These are phyloP conservation scores for Collybiopsis luxurians DNA, from an alignment of 768 basidiomycete genomes.

Conservation along the genomic window DNA sequence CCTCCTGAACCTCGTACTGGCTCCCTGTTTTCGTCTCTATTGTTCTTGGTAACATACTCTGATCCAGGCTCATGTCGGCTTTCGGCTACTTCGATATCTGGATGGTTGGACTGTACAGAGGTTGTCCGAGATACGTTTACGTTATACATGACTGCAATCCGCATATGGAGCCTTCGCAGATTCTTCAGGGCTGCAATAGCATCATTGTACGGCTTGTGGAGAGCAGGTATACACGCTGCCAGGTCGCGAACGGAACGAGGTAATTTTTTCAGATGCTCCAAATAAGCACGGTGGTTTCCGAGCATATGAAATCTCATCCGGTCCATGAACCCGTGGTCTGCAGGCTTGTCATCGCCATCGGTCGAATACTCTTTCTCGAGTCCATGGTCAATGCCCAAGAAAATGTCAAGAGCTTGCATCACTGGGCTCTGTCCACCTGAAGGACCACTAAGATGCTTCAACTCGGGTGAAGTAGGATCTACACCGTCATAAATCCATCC, in stretches of 20 bases:
- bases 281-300: constrained; percentile 82
- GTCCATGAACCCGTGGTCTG: constrained; percentile 81
- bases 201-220: constrained; percentile 75
- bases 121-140: constrained; percentile 73
- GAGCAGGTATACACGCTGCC: constrained; percentile 50
- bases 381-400: constrained; percentile 86
- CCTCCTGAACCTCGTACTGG: constrained; percentile 87
- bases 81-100: constrained; percentile 42
- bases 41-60: no score
- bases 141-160: constrained; percentile 83
- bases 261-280: constrained; percentile 58
- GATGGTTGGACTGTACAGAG: constrained; percentile 50
- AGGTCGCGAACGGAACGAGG: constrained; percentile 63
- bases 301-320: constrained; percentile 97
- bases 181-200: constrained; percentile 78
- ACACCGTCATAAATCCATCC: constrained; percentile 83
- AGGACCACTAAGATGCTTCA: constrained; percentile 77
- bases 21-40: constrained; percentile 42
- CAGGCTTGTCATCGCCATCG: constrained; percentile 56
- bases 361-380: constrained; percentile 69
- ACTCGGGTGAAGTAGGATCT: constrained; percentile 30
- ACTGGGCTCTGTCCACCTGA: constrained; percentile 93
- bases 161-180: constrained; percentile 86
- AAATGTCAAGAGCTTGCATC: constrained; percentile 83
- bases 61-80: no score